Evolutionary conservation across 768 basidiomycete species (phyloP).

Genomic region (Pseudohyphozyma bogoriensis): DNA sequence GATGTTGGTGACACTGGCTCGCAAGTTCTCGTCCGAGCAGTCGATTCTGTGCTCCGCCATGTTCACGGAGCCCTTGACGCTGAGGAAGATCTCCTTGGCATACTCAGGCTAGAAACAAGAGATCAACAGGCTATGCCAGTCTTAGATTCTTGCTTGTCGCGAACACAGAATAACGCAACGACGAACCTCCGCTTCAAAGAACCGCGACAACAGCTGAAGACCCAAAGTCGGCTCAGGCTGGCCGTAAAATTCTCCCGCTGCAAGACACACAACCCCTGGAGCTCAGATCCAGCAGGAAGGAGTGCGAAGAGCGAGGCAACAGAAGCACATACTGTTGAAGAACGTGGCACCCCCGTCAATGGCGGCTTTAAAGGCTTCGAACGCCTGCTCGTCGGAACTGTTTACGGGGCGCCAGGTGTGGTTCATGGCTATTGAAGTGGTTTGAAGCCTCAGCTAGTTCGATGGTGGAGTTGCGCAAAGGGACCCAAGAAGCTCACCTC

Average conservation of each 20-base stretch:
- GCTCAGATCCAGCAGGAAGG: too few species aligned
- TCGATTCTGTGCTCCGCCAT: conserved; percentile 5
- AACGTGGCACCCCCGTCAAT: background rate
- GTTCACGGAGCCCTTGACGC: conserved; percentile 9
- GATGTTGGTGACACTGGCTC: conserved; percentile 45
- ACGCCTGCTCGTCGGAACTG: conserved; percentile 50
- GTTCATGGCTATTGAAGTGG: background rate
- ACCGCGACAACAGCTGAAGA: conserved; percentile 46
- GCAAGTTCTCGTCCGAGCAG: conserved; percentile 40
- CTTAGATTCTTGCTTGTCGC: too few species aligned
- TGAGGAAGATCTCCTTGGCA: background rate
- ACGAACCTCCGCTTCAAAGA: conserved; percentile 47
- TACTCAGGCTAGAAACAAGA: conserved; percentile 46
- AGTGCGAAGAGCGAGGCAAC: too few species aligned
- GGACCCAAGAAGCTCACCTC: conserved; percentile 48
- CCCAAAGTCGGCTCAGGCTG: conserved; percentile 42
- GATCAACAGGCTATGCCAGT: too few species aligned
- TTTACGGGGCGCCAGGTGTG: conserved; percentile 35
- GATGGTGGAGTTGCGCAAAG: background rate
- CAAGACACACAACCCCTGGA: too few species aligned
- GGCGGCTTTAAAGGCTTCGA: conserved; percentile 50
- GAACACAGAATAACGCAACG: too few species aligned
- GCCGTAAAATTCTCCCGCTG: conserved; percentile 51
- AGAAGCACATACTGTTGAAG: conserved; percentile 45
- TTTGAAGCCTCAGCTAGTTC: background rate